Base-by-base conservation (phyloP, 305 asterid genomes). In the Plantago coronopus region DNA sequence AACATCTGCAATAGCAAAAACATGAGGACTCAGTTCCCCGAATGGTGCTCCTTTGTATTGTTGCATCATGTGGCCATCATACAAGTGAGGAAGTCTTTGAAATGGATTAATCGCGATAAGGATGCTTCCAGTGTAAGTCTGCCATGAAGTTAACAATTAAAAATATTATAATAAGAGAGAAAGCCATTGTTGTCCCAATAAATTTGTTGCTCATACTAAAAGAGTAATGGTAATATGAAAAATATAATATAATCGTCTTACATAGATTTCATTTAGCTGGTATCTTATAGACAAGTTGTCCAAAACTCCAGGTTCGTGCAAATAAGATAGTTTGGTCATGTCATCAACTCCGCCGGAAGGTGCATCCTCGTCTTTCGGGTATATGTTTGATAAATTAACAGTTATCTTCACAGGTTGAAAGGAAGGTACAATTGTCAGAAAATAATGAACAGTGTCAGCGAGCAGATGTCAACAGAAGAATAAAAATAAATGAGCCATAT, bases 81-180 rank as follows among this genome's bases (percentile, higher is more conserved):
- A 87, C 70, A 87, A 67, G 54, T 85, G 84, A 14, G 91, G 87
- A 47, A 77, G 79, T 67, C 83, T 81, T 85, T 85, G 94, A 75
- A 87, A 87, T 17, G 94, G 96, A 74, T 87, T 87, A 61, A 85
- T 70, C 53, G 96, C 94, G 54, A 87, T 87, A 67, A 87, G 89
- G 57, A 85, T 85, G 74, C 89, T 82, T 67, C 94, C 89, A 49
- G 91, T 80, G 69, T 87, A 87, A 47, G 96, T 87, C 91, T 84
- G 88, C 64, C 78, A 81, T 64, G 65, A 79, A 64, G 59, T 59
- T 64, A 74, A n/a, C 63, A 66, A 76, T 60, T 38, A 77, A 48
- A 74, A 72, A 67, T 69, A 72, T 66, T 47, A 65, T 70, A 43
- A 71, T 43, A 71, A 72, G 46, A 62, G 48, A 65, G 62, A 63